A percentile compares a stretch with the other conserved stretches of the same genome.
Conservation (phyloP, 257 asterid species). For the Lycium barbarum region DNA sequence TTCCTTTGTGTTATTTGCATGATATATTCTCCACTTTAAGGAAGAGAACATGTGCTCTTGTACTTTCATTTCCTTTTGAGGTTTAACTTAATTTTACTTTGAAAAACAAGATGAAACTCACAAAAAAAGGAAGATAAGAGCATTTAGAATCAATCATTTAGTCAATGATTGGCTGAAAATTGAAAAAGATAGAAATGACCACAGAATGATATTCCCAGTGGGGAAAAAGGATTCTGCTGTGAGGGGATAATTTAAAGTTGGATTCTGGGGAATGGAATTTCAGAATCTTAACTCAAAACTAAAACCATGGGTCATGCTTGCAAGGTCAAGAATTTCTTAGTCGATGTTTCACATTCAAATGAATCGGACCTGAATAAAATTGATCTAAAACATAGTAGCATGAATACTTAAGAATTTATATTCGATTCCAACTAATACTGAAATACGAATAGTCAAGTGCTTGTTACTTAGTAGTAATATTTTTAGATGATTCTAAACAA, state of each 20-base stretch:
- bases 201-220: slow-evolving; percentile 65
- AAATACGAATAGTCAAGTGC: neutral
- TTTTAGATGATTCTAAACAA: slow-evolving; percentile 23
- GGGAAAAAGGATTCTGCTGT: slow-evolving; percentile 31
- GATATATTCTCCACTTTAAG: slow-evolving; percentile 44
- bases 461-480: neutral
- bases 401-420: neutral
- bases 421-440: neutral
- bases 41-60: slow-evolving; percentile 42
- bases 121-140: slow-evolving; percentile 26
- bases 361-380: slow-evolving; percentile 15
- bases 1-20: slow-evolving; percentile 35
- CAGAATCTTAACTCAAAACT: slow-evolving; percentile 68
- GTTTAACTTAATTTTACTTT: slow-evolving; percentile 38
- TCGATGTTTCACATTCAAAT: slow-evolving; percentile 53
- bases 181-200: slow-evolving; percentile 51
- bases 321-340: slow-evolving; percentile 70
- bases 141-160: slow-evolving; percentile 39
- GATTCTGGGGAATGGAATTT: slow-evolving; percentile 67
- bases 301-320: slow-evolving; percentile 59
- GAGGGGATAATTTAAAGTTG: slow-evolving; percentile 35
- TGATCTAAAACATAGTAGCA: neutral
- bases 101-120: slow-evolving; percentile 34
- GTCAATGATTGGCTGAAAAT: slow-evolving; percentile 47
- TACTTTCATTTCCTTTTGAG: slow-evolving; percentile 46